phyloP scores from a whole-genome alignment of 2,329 filamentous ascomycete genomes.

The Dactylellina haptotyla region DNA sequence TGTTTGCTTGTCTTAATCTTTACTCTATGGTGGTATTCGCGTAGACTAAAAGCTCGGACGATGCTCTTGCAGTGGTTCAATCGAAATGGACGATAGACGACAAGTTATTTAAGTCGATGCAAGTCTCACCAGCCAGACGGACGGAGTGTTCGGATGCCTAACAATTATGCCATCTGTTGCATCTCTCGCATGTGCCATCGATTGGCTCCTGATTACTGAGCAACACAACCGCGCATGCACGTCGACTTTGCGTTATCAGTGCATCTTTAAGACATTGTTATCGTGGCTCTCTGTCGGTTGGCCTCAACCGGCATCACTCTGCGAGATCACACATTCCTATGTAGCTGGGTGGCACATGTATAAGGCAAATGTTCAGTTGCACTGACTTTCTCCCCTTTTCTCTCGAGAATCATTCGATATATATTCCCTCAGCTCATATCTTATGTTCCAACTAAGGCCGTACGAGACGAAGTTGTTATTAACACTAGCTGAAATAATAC shows the following conservation, averaged over 20 bases:
- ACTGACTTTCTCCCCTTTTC: too few species aligned
- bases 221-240: slow-evolving; percentile 33
- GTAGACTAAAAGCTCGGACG: too few species aligned
- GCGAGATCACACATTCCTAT: slow-evolving; percentile 5
- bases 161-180: slow-evolving; percentile 28
- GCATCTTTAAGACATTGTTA: slow-evolving; percentile 11
- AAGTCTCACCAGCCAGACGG: slow-evolving; percentile 1
- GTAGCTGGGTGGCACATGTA: too few species aligned
- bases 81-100: slow-evolving; percentile 1
- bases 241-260: slow-evolving; percentile 24
- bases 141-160: slow-evolving; percentile 43
- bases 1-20: too few species aligned
- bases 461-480: not conserved
- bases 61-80: too few species aligned
- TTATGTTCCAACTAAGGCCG: not conserved
- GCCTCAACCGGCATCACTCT: slow-evolving; percentile 13
- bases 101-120: slow-evolving; percentile 10
- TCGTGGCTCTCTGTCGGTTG: not conserved
- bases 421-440: not conserved
- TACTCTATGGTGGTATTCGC: too few species aligned
- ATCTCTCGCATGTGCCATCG: slow-evolving; percentile 28
- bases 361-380: not conserved
- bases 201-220: slow-evolving; percentile 48
- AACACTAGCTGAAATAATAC: not conserved
- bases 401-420: not conserved